Evolutionary conservation across 805 yeast species (phyloP).

Genomic region (Suhomyces sp.): DNA sequence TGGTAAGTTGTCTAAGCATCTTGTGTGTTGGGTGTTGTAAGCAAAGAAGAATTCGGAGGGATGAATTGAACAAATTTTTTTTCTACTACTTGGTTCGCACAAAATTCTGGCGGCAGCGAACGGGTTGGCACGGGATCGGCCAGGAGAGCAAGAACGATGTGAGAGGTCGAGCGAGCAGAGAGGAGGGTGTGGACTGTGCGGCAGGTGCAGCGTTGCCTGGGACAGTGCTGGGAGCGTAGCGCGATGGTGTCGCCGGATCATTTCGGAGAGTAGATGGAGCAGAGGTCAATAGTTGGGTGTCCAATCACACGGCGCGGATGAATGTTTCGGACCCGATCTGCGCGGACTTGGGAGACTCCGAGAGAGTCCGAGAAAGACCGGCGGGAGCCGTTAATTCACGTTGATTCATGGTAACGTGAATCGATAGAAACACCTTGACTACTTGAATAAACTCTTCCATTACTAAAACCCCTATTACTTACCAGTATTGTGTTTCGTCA

Average conservation of each 20-base stretch:
- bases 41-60: not conserved
- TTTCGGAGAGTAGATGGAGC: not conserved
- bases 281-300: not conserved
- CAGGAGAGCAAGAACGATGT: not conserved
- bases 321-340: slow-evolving; percentile 2
- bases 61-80: slow-evolving; percentile 3
- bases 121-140: not conserved
- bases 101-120: slow-evolving; percentile 2
- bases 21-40: slow-evolving; percentile 2
- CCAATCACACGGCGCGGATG: slow-evolving; percentile 2
- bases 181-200: not conserved
- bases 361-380: not conserved
- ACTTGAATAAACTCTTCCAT: no score
- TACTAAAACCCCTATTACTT: not conserved
- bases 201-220: not conserved
- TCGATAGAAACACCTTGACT: no score
- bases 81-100: not conserved
- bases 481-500: not conserved
- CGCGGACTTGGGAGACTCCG: slow-evolving; percentile 1
- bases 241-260: not conserved
- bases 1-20: slow-evolving; percentile 36
- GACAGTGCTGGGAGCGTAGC: not conserved
- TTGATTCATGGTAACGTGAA: not conserved
- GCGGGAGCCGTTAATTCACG: not conserved
- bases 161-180: not conserved